Evolutionary conservation across 208 protist genomes (phyloP).

Genomic region (Crithidia fasciculata): DNA sequence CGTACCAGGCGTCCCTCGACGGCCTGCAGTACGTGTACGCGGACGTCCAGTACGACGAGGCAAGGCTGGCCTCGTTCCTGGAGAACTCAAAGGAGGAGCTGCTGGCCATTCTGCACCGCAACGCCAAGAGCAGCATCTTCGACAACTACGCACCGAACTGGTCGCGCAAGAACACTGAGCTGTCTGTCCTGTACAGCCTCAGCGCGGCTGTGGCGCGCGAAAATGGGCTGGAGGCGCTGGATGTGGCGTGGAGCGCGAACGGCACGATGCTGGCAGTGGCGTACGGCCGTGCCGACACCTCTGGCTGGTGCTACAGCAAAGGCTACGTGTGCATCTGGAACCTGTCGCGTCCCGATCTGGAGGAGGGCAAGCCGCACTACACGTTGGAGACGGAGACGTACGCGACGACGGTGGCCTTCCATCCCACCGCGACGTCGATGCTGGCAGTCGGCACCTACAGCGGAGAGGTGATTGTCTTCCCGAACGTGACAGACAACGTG

Average conservation of each 20-base stretch:
- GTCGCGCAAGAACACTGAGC: slow-evolving; percentile 65
- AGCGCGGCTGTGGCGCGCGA: slow-evolving; percentile 63
- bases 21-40: slow-evolving; percentile 87
- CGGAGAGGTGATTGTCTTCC: slow-evolving; percentile 83
- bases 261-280: slow-evolving; percentile 86
- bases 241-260: slow-evolving; percentile 83
- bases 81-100: slow-evolving; percentile 54
- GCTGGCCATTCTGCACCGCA: slow-evolving; percentile 70
- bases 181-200: slow-evolving; percentile 71
- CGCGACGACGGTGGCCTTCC: slow-evolving; percentile 85
- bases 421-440: slow-evolving; percentile 74
- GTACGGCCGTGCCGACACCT: slow-evolving; percentile 86
- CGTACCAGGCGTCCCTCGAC: slow-evolving; percentile 60
- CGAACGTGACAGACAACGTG: slow-evolving; percentile 57
- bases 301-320: slow-evolving; percentile 85
- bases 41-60: slow-evolving; percentile 55
- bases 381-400: slow-evolving; percentile 81
- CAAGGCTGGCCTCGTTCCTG: slow-evolving; percentile 68
- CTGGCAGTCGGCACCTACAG: slow-evolving; percentile 91
- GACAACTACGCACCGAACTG: slow-evolving; percentile 90
- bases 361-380: slow-evolving; percentile 69
- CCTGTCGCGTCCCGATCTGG: slow-evolving; percentile 62
- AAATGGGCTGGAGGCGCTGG: slow-evolving; percentile 70
- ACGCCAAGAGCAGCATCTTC: slow-evolving; percentile 75
- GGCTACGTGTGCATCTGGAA: slow-evolving; percentile 90